These are phyloP conservation scores for Cymbopogon flexuosus DNA, from an alignment of 202 grass and related monocot species.

Conservation along the genomic window DNA sequence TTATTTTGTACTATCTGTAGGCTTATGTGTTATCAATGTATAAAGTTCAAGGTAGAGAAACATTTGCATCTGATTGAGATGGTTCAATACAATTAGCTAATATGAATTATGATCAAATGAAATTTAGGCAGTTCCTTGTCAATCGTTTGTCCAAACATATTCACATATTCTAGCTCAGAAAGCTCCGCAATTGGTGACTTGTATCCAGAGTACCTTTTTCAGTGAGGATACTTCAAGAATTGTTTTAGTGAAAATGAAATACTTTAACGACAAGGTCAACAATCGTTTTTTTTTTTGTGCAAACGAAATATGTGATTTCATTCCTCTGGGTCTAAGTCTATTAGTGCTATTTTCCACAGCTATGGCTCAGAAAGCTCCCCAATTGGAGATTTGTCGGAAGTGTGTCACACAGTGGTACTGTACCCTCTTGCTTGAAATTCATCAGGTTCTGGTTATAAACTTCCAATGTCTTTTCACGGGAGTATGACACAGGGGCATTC, in stretches of 20 bases:
- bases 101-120: background rate
- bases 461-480: background rate
- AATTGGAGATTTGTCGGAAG: slow-evolving; percentile 71
- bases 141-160: background rate
- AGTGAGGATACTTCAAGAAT: background rate
- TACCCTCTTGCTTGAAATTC: slow-evolving; percentile 19
- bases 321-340: slow-evolving; percentile 16
- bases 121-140: background rate
- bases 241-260: background rate
- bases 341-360: slow-evolving; percentile 40
- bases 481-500: slow-evolving; percentile 15
- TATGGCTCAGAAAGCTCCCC: slow-evolving; percentile 91
- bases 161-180: background rate
- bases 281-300: too few relatives aligned
- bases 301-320: background rate
- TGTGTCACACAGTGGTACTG: slow-evolving; percentile 75
- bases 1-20: background rate
- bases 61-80: background rate
- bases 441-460: slow-evolving; percentile 8
- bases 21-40: background rate
- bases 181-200: background rate
- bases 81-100: background rate
- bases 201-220: background rate
- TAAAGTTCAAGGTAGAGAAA: background rate
- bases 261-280: background rate